Percentiles rank a stretch among this genome's conserved stretches.
phyloP scores from a whole-genome alignment of 768 basidiomycete species.

The Hydnum rufescens region DNA sequence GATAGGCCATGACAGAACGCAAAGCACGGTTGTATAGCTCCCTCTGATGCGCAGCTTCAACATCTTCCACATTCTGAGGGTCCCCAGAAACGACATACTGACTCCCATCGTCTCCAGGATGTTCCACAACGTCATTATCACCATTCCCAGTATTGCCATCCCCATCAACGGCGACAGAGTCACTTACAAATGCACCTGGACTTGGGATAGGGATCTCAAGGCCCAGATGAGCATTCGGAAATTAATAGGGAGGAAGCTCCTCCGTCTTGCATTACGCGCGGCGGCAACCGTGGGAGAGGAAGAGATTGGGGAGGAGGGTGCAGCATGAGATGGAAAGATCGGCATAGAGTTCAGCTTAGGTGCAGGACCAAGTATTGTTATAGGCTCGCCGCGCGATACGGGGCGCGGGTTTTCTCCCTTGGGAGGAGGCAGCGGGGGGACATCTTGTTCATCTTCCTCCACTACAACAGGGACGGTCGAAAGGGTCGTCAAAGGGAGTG shows the following conservation, averaged over 20 bases:
- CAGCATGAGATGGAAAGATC: no score
- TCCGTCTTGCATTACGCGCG: constrained; percentile 39
- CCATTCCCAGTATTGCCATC: not conserved
- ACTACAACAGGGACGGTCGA: not conserved
- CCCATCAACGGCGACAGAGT: constrained; percentile 7
- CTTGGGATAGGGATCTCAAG: constrained; percentile 44
- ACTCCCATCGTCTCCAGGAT: not conserved
- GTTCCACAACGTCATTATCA: not conserved
- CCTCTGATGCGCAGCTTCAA: constrained; percentile 2
- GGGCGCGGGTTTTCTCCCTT: constrained; percentile 1
- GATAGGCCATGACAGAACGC: constrained; percentile 84
- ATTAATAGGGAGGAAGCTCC: constrained; percentile 75
- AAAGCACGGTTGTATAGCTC: constrained; percentile 48
- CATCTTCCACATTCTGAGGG: not conserved
- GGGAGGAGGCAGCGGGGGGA: not conserved
- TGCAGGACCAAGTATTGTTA: no score
- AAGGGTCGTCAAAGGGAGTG: not conserved
- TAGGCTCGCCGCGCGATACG: no score
- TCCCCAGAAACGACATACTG: not conserved
- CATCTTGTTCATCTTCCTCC: not conserved
- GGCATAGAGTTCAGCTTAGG: no score
- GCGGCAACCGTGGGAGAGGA: constrained; percentile 5
- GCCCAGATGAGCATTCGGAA: constrained; percentile 29
- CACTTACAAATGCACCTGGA: constrained; percentile 36
- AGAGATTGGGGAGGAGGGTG: constrained; percentile 1